Conservation (phyloP, 805 yeast species). For the Metschnikowia bowlesiae region DNA sequence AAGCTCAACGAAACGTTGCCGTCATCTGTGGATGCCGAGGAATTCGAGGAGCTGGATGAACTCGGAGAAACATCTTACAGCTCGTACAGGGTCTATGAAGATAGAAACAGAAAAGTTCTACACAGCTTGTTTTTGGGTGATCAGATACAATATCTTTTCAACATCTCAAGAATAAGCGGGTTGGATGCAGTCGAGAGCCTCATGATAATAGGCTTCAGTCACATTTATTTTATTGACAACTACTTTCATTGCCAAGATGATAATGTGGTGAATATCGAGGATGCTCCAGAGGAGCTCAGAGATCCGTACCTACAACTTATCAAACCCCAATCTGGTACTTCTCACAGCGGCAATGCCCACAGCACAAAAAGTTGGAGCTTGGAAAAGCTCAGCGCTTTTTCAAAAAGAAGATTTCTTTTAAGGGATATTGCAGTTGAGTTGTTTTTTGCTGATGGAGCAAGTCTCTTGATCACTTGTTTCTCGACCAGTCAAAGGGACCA, state of each 20-base stretch:
- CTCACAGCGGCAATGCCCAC: slow-evolving; percentile 33
- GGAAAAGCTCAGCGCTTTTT: slow-evolving; percentile 54
- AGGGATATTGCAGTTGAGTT: slow-evolving; percentile 80
- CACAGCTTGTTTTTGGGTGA: slow-evolving; percentile 69
- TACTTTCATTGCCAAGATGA: slow-evolving; percentile 55
- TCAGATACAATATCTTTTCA: slow-evolving; percentile 65
- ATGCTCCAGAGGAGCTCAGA: slow-evolving; percentile 56
- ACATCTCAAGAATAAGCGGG: slow-evolving; percentile 71
- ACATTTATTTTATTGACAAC: slow-evolving; percentile 64
- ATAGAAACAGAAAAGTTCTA: slow-evolving; percentile 69
- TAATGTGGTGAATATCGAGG: slow-evolving; percentile 57
- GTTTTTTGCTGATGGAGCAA: slow-evolving; percentile 69
- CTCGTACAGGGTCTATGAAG: slow-evolving; percentile 39
- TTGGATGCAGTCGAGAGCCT: slow-evolving; percentile 74
- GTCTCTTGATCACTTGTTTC: slow-evolving; percentile 63
- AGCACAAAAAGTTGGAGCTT: slow-evolving; percentile 57
- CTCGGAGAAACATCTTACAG: slow-evolving; percentile 12
- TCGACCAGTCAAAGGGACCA: slow-evolving; percentile 51
- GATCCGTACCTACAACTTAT: slow-evolving; percentile 69
- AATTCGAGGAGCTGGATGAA: slow-evolving; percentile 21
- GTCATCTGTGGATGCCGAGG: slow-evolving; percentile 16
- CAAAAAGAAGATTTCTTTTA: slow-evolving; percentile 70
- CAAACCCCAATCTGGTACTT: slow-evolving; percentile 38
- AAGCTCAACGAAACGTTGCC: slow-evolving; percentile 17
- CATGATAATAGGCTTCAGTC: slow-evolving; percentile 60